Base-by-base conservation (phyloP, 2,329 filamentous ascomycete species). In the Cladophialophora psammophila region DNA sequence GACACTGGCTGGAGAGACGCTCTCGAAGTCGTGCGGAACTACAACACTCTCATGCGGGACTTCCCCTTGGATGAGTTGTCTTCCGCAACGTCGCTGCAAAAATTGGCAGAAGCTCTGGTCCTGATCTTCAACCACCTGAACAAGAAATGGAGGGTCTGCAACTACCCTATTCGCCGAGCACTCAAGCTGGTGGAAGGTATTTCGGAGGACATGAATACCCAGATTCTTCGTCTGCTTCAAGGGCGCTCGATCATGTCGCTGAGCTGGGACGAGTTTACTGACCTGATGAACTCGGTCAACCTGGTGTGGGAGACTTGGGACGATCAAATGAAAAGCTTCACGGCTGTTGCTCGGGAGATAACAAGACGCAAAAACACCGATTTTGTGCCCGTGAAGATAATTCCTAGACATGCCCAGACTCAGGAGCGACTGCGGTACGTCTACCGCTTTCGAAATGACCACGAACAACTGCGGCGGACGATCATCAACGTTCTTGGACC, bases 11-110 rank as follows among this genome's bases (percentile, higher is more conserved):
- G 99, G 77, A 97, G 96, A 79, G 95, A 99, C 80, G 93, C 93
- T 31, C 95, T 94, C 78, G 95, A 99, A 69, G 91, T 92, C 77
- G 96, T 99, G 55, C 93, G 97, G 79, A 97, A 97, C 80, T 99
- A 98, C 84, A 99, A 99, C 77, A 92, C 96, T 81, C 87, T 99
- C 31, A 98, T 99, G 92, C 91, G 95, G 70, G 96, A 99, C 78
- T 98, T 99, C 71, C 95, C 95, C 0, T 84, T 99, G 38, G 94
- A 98, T 76, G 95, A 99, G 78, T 83, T 99, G 34, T 86, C 97
- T 18, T 97, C 95, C 15, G 94, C 95, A 1, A 96, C 94, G 0
- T 94, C 94, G 0, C 81, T 99, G 53, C 84, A 89, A 74, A 97
- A 97, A 79, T 89, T 96, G 2, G 89, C 95, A 75, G 94, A 98